Conservation (phyloP, 306 rosid species). For the Medicago lupulina region DNA sequence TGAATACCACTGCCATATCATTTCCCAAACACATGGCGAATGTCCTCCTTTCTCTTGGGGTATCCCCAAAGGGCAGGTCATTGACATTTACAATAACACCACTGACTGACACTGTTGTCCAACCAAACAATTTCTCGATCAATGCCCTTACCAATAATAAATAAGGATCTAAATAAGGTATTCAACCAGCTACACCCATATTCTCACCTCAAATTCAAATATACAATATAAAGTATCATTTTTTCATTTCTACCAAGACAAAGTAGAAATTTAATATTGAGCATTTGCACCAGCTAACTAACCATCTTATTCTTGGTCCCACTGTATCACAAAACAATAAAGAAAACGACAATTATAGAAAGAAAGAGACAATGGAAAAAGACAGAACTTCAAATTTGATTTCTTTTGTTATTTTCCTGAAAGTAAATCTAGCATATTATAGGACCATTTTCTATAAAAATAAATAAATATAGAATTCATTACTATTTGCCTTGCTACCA, state of each 20-base stretch:
- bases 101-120: constrained; percentile 33
- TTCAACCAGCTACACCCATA: constrained; percentile 38
- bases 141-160: constrained; percentile 45
- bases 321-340: constrained; percentile 42
- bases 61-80: constrained; percentile 39
- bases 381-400: constrained; percentile 32
- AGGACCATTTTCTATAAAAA: not conserved
- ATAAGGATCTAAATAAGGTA: constrained; percentile 34
- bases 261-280: constrained; percentile 33
- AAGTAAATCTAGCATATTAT: constrained; percentile 29
- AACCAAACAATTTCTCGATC: constrained; percentile 55
- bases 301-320: constrained; percentile 42
- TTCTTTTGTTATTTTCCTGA: constrained; percentile 8
- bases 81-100: constrained; percentile 34
- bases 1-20: constrained; percentile 36
- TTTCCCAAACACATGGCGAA: constrained; percentile 53
- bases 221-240: not conserved
- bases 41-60: constrained; percentile 45
- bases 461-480: not conserved
- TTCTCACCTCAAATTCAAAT: constrained; percentile 37
- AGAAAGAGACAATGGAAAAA: constrained; percentile 1
- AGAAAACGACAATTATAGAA: constrained; percentile 30
- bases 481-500: not conserved
- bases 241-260: constrained; percentile 35
- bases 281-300: constrained; percentile 37